Evolutionary conservation across 441 rosid species (phyloP), one percentile per base, ranked within the genome.

Genomic region (Raphanus hybrid): DNA sequence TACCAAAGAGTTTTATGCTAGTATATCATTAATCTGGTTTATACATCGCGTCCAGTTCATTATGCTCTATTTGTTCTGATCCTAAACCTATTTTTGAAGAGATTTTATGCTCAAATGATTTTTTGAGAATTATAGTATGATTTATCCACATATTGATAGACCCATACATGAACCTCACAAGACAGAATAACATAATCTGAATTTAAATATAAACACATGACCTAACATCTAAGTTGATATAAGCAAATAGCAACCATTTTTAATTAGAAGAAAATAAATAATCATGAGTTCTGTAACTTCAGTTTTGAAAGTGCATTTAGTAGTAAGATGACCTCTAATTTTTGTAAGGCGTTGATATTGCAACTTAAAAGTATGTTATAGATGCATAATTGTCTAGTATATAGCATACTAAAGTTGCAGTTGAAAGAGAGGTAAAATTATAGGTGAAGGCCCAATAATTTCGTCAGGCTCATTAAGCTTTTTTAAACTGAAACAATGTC

Each of bases 381-480:
- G 1, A 29, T 29, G 39, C 6, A 35, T 6, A 35, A 35, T 35
- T 32, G 35, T 32, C 35, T 5, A 32, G 35, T 23, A 20, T 20
- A 20, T 20, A 23, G 26, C 2, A 23, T 23, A 23, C 26, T 29
- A 29, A 3, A 37, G 26, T 54, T 54, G 8, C 26, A 15, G 59
- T 7, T 16, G 26, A 54, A 16, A 54, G 8, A 55, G 27, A 55
- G 27, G 60, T 61, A 32, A 62, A 63, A 34, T 2, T 16, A 55
- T 8, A 55, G 60, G 26, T 8, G 60, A 55, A 4, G 60, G 61
- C 61, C 61, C 79, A 69, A 61, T 26, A 69, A 67, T 4, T 3
- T 35, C 37, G n/a, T 1, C 0, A 61, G 64, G 79, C 79, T 70
- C 69, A 37, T 35, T 5, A 68, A 1, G 2, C 3, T n/a, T 16